Conservation (phyloP, 129 eudicot species). For the Heracleum sosnowskyi region DNA sequence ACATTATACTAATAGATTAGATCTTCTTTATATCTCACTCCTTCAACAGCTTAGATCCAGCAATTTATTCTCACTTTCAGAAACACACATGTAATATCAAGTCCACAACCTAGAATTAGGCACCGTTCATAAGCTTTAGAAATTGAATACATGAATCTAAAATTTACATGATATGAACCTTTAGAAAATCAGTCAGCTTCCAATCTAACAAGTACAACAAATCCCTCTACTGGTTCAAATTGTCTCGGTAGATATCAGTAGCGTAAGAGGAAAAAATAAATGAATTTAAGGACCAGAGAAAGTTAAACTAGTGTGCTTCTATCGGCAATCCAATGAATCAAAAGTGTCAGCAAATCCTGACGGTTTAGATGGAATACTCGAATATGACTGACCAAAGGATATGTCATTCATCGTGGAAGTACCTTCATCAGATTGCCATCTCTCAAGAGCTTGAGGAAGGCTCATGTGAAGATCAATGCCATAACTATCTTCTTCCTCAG, state of each 20-base stretch:
- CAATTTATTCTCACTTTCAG: not conserved
- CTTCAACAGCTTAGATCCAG: conserved; percentile 1
- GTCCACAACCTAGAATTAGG: not conserved
- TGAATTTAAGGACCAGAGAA: not conserved
- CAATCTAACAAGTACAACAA: not conserved
- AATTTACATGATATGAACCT: not conserved
- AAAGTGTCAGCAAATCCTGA: conserved; percentile 74
- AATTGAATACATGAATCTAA: not conserved
- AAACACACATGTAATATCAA: not conserved
- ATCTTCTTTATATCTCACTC: conserved; percentile 1
- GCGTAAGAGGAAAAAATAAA: conserved; percentile 5
- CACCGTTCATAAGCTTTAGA: not conserved
- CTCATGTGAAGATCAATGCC: conserved; percentile 86
- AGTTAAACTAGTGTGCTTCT: not conserved
- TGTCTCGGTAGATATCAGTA: not conserved
- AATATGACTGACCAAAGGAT: conserved; percentile 43
- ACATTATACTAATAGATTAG: not conserved
- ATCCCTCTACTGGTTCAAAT: not conserved
- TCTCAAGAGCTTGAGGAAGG: conserved; percentile 74
- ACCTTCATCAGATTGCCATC: conserved; percentile 98
- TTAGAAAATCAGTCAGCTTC: conserved; percentile 4
- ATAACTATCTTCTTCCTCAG: conserved; percentile 45
- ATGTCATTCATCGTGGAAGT: conserved; percentile 66
- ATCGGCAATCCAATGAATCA: conserved; percentile 72
- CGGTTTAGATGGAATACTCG: conserved; percentile 78